A percentile compares a stretch with the other conserved stretches of the same genome.
Conservation (phyloP, 1,284 basidiomycete genomes). For the Cystobasidium sp. region DNA sequence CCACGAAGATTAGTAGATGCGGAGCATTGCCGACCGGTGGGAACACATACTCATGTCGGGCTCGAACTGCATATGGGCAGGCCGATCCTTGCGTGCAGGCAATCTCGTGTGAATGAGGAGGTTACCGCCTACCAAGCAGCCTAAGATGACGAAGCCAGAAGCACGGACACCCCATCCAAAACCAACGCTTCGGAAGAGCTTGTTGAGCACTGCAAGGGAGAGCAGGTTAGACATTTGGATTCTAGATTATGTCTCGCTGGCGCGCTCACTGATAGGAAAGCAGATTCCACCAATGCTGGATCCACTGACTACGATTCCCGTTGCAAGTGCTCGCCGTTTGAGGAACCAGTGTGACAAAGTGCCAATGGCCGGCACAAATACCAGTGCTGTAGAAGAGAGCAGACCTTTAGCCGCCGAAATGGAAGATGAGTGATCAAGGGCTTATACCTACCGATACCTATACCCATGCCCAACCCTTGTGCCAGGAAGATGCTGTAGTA, state of each 20-base stretch:
- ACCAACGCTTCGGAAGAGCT: slow-evolving; percentile 42
- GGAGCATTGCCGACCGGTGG: too few species aligned
- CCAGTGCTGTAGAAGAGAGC: slow-evolving; percentile 41
- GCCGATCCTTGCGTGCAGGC: slow-evolving; percentile 47
- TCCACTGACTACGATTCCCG: slow-evolving; percentile 50
- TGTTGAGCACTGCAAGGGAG: slow-evolving; percentile 38
- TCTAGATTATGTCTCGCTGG: background rate
- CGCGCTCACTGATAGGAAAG: slow-evolving; percentile 36
- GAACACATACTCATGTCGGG: slow-evolving; percentile 43
- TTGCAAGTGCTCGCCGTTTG: slow-evolving; percentile 48
- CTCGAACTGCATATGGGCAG: slow-evolving; percentile 47
- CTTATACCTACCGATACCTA: slow-evolving; percentile 20
- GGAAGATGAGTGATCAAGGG: background rate
- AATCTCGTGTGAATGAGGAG: slow-evolving; percentile 47
- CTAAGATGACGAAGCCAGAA: slow-evolving; percentile 48
- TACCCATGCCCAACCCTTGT: slow-evolving; percentile 26
- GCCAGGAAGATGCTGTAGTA: slow-evolving; percentile 35
- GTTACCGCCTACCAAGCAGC: slow-evolving; percentile 45
- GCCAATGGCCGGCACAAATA: slow-evolving; percentile 50
- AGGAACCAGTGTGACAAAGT: slow-evolving; percentile 51
- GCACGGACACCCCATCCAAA: slow-evolving; percentile 48
- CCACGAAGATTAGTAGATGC: too few species aligned
- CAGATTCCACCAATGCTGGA: slow-evolving; percentile 48
- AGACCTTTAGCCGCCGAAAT: background rate
- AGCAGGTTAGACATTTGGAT: slow-evolving; percentile 47